Conservation (phyloP, 2,329 filamentous ascomycete species). For the Ophiostoma populinum region DNA sequence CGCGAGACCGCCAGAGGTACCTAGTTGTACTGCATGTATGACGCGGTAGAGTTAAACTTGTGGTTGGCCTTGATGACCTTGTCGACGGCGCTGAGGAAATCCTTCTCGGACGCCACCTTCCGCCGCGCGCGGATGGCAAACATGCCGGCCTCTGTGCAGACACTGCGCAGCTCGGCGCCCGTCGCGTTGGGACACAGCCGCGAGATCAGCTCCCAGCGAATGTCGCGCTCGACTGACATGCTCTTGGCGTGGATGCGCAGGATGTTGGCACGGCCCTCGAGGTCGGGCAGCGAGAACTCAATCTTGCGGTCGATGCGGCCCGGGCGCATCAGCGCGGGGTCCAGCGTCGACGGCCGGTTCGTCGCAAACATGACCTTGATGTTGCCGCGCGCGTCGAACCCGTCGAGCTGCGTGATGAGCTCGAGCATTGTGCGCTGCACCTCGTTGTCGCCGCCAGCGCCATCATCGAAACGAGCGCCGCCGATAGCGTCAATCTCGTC, state of each 20-base stretch:
- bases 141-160: conserved; percentile 97
- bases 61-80: conserved; percentile 99
- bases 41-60: conserved; percentile 98
- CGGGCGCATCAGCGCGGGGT: conserved; percentile 87
- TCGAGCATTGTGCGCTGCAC: conserved; percentile 98
- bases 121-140: conserved; percentile 86
- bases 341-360: conserved; percentile 97
- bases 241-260: conserved; percentile 97
- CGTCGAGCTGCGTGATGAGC: conserved; percentile 92
- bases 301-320: conserved; percentile 99
- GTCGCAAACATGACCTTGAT: conserved; percentile 99
- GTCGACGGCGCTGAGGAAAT: conserved; percentile 93
- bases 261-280: conserved; percentile 94
- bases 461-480: conserved; percentile 96
- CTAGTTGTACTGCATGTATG: conserved; percentile 99
- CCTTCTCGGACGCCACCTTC: conserved; percentile 98
- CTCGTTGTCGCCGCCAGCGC: conserved; percentile 90
- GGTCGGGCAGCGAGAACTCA: conserved; percentile 91
- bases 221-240: conserved; percentile 98
- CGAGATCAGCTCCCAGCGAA: conserved; percentile 96
- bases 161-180: conserved; percentile 85
- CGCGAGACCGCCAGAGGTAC: too few species aligned
- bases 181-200: conserved; percentile 94
- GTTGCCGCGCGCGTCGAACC: conserved; percentile 95
- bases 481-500: conserved; percentile 98